phyloP scores from a whole-genome alignment of 176 grass and related monocot genomes.

The Bonia amplexicaulis region DNA sequence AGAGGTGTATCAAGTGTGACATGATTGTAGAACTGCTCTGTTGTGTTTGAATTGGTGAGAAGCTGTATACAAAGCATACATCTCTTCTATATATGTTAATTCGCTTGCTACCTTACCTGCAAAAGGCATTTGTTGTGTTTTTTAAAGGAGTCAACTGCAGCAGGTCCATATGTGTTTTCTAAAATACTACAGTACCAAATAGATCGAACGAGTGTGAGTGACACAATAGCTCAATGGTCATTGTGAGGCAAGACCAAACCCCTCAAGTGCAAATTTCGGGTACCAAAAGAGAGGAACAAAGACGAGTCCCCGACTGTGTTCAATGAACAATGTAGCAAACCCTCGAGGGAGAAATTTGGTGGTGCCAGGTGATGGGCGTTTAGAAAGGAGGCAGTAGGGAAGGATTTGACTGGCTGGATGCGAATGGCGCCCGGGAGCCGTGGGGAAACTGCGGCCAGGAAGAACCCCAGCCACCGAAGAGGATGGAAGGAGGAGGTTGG shows the following conservation, averaged over 20 bases:
- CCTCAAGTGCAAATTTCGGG: background rate
- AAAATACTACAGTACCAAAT: background rate
- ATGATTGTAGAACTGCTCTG: background rate
- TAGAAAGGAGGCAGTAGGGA: no score
- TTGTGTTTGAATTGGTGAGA: background rate
- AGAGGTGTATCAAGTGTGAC: background rate
- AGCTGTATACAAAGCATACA: background rate
- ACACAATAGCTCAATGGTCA: background rate
- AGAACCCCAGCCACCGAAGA: no score
- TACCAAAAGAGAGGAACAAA: background rate
- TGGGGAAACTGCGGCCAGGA: no score
- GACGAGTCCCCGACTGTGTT: background rate
- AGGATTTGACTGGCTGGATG: no score
- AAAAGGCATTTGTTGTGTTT: background rate
- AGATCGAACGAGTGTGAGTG: background rate
- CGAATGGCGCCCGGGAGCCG: no score
- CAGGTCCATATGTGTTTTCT: background rate
- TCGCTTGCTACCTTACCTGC: background rate
- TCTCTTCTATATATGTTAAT: background rate
- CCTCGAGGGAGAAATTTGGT: background rate
- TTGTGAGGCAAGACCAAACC: background rate
- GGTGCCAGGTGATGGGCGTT: no score
- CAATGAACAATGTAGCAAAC: background rate
- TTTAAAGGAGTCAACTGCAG: background rate
- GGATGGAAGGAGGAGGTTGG: no score